Base-by-base conservation (phyloP, 148 eudicot species). In the Drosera capensis region DNA sequence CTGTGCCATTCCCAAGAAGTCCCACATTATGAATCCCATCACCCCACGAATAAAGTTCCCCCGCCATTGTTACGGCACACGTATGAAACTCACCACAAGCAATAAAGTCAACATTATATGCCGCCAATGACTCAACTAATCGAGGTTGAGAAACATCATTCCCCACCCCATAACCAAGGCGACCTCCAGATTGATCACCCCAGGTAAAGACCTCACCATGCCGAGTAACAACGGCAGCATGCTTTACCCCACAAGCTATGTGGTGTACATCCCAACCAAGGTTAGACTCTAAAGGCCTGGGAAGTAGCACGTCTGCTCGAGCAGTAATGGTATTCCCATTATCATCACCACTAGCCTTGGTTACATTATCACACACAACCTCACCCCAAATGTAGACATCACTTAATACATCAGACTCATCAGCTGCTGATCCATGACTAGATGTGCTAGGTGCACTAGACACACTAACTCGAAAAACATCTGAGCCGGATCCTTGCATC, bases 301-400 rank as follows among this genome's bases (percentile, higher is more conserved):
- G 96, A 43, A 83, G 54, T 57, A 83, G 82, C 23, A 82, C 65
- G 58, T 88, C 94, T 8, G 72, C 59, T 51, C 75, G 70, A 18
- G 78, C 49, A 19, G 59, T 59, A 19, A 52, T 24, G 30, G 63
- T 34, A 63, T 59, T 67, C 17, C 52, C 44, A 54, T 51, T 71
- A 60, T 51, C 60, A 35, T 82, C 82, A 9, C 61, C 60, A 17
- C 76, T 75, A 25, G 51, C 48, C 48, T 66, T 74, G 43, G 67
- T 39, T 34, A 72, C 44, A 42, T 57, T 73, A 43, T 79, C 94
- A 31, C 72, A 77, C 60, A 73, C 75, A 23, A 83, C 77, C 60
- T 88, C 96, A 3, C 96, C 96, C 96, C 96, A 88, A 43, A 88
- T 71, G 55, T 88, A 88, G n/a, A 88, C 82, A 58, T 88, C 96